Conservation (phyloP, 331 rosid species). For the Saraca asoca region DNA sequence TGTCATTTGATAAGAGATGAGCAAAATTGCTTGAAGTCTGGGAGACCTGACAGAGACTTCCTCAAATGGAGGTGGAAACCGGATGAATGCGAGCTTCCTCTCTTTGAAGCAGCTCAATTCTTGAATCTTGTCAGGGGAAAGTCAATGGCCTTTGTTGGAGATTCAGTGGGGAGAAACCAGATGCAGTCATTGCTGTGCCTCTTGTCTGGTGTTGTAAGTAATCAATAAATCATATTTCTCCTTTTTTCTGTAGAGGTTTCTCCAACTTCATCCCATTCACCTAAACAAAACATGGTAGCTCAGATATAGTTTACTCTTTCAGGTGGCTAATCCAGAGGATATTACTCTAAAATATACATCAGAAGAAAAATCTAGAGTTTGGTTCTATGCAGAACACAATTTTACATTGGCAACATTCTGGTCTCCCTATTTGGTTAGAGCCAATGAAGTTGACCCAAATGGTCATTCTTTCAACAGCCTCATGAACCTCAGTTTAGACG, state of each 20-base stretch:
- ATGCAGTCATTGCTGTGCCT: slow-evolving; percentile 82
- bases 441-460: slow-evolving; percentile 42
- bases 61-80: slow-evolving; percentile 87
- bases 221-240: neutral
- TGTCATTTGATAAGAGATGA: slow-evolving; percentile 56
- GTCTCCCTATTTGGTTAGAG: slow-evolving; percentile 72
- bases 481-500: slow-evolving; percentile 67
- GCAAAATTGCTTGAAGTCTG: slow-evolving; percentile 63
- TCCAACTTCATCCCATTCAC: too few species aligned
- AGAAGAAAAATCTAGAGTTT: slow-evolving; percentile 37
- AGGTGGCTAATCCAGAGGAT: slow-evolving; percentile 58
- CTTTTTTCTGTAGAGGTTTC: neutral
- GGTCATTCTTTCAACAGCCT: slow-evolving; percentile 42
- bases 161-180: slow-evolving; percentile 80
- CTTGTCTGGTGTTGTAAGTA: slow-evolving; percentile 50
- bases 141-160: slow-evolving; percentile 85
- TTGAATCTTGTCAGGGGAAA: slow-evolving; percentile 66
- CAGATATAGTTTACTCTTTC: neutral
- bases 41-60: slow-evolving; percentile 68
- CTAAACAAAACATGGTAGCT: too few species aligned
- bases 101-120: slow-evolving; percentile 61
- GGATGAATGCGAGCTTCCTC: slow-evolving; percentile 70
- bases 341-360: slow-evolving; percentile 32
- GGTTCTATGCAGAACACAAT: slow-evolving; percentile 59
- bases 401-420: slow-evolving; percentile 64